Conservation (phyloP, 129 eudicot species). For the Flaveria robusta region DNA sequence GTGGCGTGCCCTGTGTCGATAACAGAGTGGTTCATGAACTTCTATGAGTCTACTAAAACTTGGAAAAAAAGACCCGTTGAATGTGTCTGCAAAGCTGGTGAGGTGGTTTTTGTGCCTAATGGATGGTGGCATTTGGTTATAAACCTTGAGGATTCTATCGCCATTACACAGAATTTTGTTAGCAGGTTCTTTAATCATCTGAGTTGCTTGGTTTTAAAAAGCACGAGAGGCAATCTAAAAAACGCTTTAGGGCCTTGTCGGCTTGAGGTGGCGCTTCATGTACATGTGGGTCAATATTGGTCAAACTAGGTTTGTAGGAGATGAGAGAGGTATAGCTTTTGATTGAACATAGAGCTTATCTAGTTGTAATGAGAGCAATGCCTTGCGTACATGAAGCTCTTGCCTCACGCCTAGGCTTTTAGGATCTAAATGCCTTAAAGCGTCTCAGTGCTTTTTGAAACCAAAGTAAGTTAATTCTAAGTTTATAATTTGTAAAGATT, state of each 20-base stretch:
- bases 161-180: slow-evolving; percentile 93
- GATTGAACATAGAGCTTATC: too few species aligned
- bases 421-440: neutral
- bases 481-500: neutral
- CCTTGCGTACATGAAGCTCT: neutral
- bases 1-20: slow-evolving; percentile 98
- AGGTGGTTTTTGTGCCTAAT: slow-evolving; percentile 92
- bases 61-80: slow-evolving; percentile 89
- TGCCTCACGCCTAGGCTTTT: neutral
- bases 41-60: slow-evolving; percentile 68
- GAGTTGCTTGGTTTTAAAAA: neutral
- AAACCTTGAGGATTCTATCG: slow-evolving; percentile 91
- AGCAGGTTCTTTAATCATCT: slow-evolving; percentile 62
- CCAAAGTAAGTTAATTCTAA: neutral
- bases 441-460: neutral
- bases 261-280: neutral
- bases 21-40: slow-evolving; percentile 98
- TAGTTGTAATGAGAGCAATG: too few species aligned
- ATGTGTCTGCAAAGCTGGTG: slow-evolving; percentile 95
- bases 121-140: slow-evolving; percentile 99
- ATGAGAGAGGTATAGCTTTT: too few species aligned
- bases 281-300: neutral
- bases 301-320: neutral
- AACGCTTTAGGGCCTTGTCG: too few species aligned
- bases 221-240: too few species aligned